Evolutionary conservation across 1,139 yeast species (phyloP), one percentile per base, ranked within the genome.

Genomic region (Yamadazyma atmosphaerica): DNA sequence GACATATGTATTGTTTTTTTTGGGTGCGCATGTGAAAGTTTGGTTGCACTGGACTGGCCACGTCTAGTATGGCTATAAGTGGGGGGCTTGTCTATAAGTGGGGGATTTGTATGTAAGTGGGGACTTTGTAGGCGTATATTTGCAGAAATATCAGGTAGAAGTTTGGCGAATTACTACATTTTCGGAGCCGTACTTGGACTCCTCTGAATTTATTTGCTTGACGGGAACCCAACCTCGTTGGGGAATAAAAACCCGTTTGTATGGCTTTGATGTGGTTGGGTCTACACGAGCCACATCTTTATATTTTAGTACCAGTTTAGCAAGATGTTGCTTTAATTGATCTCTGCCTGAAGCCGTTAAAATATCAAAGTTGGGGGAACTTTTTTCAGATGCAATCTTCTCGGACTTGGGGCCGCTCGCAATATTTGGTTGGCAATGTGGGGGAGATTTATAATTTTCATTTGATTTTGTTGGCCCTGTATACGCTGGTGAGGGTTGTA

Each of bases 151-250:
- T 26, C 16, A 26, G 16, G 29, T 24, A 24, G 27, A n/a, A 5
- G 32, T 5, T 16, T 29, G 32, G 22, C 17, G 13, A 8, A 29
- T 16, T 4, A 26, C 10, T n/a, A 26, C 8, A n/a, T 29, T 25
- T 21, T 45, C 27, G 3, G 44, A 17, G 2, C 62, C 62, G 32
- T 38, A 46, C n/a, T 26, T 13, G 7, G 15, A 12, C 32, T 48
- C 54, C 40, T 68, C 77, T 34, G 49, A 52, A 38, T 61, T 64
- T 30, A 74, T 49, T 38, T 58, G 54, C 35, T 47, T 56, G 6
- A 49, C 42, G 5, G 60, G 42, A 2, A 73, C 62, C 84, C 84
- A 79, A 0, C 83, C 83, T 34, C 77, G 55, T 3, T 72, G 72
- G 1, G 80, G 81, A 17, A 78, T 58, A 44, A 72, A 74, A 4